phyloP scores from a whole-genome alignment of 148 eudicot species.

The Chenopodium album region DNA sequence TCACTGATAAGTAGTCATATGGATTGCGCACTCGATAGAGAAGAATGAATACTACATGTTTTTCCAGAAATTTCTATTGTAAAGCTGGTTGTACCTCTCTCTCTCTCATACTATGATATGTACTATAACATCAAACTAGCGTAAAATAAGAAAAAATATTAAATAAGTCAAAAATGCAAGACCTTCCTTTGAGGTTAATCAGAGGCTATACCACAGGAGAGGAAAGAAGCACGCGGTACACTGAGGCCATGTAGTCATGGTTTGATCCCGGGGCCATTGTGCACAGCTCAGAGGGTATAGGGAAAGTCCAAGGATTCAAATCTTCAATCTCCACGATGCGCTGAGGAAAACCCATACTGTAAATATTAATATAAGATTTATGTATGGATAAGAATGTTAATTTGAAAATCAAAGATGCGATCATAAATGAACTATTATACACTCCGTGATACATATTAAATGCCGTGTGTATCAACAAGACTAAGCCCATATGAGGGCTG shows the following conservation, averaged over 20 bases:
- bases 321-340: constrained; percentile 47
- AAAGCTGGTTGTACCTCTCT: too few relatives aligned
- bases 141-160: background rate
- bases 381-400: background rate
- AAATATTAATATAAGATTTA: constrained; percentile 4
- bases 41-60: background rate
- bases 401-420: background rate
- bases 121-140: background rate
- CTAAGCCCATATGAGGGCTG: background rate
- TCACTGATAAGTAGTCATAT: constrained; percentile 3
- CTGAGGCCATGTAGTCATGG: constrained; percentile 66
- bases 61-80: too few relatives aligned
- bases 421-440: background rate
- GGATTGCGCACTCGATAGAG: background rate
- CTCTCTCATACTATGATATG: background rate
- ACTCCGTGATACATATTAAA: background rate
- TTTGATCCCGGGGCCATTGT: constrained; percentile 77
- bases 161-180: constrained; percentile 2
- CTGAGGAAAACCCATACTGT: constrained; percentile 33
- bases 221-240: constrained; percentile 75
- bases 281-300: constrained; percentile 64
- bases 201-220: constrained; percentile 79
- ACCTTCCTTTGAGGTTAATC: constrained; percentile 4
- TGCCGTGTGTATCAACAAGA: constrained; percentile 1
- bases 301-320: constrained; percentile 80